Base-by-base conservation (phyloP, 108 stramenopile species). In the Pseudonitzschia multiseries region DNA sequence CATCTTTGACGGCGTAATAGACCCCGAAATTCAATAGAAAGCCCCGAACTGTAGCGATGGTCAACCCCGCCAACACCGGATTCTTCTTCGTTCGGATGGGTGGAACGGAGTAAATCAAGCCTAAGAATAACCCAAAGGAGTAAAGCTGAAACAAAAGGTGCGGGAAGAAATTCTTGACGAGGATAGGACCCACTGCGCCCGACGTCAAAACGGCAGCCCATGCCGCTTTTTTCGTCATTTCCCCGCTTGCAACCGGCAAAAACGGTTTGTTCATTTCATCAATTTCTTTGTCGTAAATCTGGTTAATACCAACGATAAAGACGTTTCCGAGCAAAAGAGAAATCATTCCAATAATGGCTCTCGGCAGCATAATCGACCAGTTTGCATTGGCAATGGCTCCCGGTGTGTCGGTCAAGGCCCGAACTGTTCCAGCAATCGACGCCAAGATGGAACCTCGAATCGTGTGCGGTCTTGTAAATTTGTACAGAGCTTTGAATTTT, bases 221-320 rank as follows among this genome's bases (percentile, higher is more conserved):
- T 15, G 97, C 97, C 15, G 80, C 65, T 52, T 72, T 69, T 69
- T 73, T 89, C 21, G 89, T 83, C 93, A 98, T 91, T 83, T 95
- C 93, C n/a, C 96, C 94, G 67, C 94, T 93, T 0, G 96, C 97
- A 31, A 98, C 90, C 10, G 97, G 97, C 41, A 98, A 81, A 74
- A 97, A 96, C 4, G 97, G 97, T 72, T 98, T 98, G 81, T 98
- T 98, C 83, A 98, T 72, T 73, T 94, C 86, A 74, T 98, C 97
- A 71, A 98, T 96, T 21, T 95, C 88, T 57, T 89, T 89, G 73
- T 98, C 97, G 71, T 88, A 98, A 65, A 98, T 96, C 57, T 98
- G 97, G 80, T 98, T 98, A 64, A 98, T 98, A 24, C 97, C 97
- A 33, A 98, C 97, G 78, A 98, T 98, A 57, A 94, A 98, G 8